These are phyloP conservation scores for Angomonas deanei DNA, from an alignment of 208 protist genomes.

Conservation along the genomic window DNA sequence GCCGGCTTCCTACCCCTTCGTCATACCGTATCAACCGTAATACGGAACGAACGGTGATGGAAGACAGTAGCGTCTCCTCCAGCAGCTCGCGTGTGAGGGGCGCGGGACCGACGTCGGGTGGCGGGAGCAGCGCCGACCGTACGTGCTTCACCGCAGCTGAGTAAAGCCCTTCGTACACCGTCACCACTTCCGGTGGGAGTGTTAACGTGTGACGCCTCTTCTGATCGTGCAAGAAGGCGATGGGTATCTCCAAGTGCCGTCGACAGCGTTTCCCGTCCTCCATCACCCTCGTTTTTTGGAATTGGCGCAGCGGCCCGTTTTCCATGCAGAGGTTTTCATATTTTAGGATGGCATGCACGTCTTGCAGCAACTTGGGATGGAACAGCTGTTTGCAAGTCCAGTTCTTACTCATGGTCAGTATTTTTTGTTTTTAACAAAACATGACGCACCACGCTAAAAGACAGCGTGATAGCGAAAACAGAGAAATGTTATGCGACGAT, in stretches of 20 bases:
- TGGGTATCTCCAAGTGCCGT: not conserved
- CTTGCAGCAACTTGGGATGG: not conserved
- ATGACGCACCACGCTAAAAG: too few relatives aligned
- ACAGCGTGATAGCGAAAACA: too few relatives aligned
- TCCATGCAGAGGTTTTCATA: not conserved
- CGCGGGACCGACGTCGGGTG: not conserved
- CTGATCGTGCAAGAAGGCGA: not conserved
- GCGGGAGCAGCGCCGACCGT: not conserved
- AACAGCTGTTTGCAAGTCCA: not conserved
- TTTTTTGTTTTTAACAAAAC: too few relatives aligned
- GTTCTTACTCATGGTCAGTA: not conserved
- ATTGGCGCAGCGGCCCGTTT: not conserved
- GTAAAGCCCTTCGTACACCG: not conserved
- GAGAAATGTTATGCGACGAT: too few relatives aligned
- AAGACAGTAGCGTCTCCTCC: slow-evolving; percentile 12
- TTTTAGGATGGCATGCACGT: not conserved
- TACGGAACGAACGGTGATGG: slow-evolving; percentile 40
- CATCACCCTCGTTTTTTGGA: not conserved
- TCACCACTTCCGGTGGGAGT: not conserved
- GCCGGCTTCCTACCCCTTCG: slow-evolving; percentile 42
- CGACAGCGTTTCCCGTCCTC: not conserved
- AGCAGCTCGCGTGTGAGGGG: not conserved
- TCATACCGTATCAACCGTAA: slow-evolving; percentile 64
- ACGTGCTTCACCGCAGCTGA: not conserved
- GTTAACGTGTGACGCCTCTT: not conserved